Evolutionary conservation across 805 yeast genomes (phyloP).

Genomic region (Schizosaccharomyces lindneri): DNA sequence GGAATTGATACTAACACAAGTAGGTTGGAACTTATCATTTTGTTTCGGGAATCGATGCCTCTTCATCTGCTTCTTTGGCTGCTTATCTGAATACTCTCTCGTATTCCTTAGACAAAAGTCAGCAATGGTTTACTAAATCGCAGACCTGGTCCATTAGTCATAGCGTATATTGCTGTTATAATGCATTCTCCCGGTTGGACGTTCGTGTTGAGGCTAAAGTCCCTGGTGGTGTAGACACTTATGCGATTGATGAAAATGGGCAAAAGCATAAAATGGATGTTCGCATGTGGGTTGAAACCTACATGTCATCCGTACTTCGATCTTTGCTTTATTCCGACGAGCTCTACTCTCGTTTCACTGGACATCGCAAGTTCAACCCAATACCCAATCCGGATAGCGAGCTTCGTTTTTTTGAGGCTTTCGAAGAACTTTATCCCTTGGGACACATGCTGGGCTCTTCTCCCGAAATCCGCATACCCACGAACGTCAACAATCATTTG

Average conservation of each 20-base stretch:
- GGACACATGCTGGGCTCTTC: slow-evolving; percentile 32
- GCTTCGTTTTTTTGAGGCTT: slow-evolving; percentile 32
- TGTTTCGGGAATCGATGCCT: slow-evolving; percentile 28
- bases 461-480: slow-evolving; percentile 45
- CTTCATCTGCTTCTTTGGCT: slow-evolving; percentile 28
- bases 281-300: slow-evolving; percentile 23
- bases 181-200: slow-evolving; percentile 50
- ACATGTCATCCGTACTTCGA: slow-evolving; percentile 48
- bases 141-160: slow-evolving; percentile 20
- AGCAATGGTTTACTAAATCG: slow-evolving; percentile 34
- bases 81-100: slow-evolving; percentile 29
- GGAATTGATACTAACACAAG: too few relatives aligned
- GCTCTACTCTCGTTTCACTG: slow-evolving; percentile 52
- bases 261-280: slow-evolving; percentile 16
- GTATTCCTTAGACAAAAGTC: slow-evolving; percentile 24
- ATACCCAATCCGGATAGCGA: slow-evolving; percentile 27
- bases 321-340: slow-evolving; percentile 56
- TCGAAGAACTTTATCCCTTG: slow-evolving; percentile 31
- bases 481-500: slow-evolving; percentile 37
- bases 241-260: slow-evolving; percentile 15
- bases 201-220: slow-evolving; percentile 38
- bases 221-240: slow-evolving; percentile 24
- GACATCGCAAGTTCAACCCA: slow-evolving; percentile 65
- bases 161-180: slow-evolving; percentile 30
- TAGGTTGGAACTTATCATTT: slow-evolving; percentile 27